Evolutionary conservation across 495 filamentous ascomycete genomes (phyloP), one percentile per base, ranked within the genome.

Genomic region (Hypomontagnella submonticulosa): DNA sequence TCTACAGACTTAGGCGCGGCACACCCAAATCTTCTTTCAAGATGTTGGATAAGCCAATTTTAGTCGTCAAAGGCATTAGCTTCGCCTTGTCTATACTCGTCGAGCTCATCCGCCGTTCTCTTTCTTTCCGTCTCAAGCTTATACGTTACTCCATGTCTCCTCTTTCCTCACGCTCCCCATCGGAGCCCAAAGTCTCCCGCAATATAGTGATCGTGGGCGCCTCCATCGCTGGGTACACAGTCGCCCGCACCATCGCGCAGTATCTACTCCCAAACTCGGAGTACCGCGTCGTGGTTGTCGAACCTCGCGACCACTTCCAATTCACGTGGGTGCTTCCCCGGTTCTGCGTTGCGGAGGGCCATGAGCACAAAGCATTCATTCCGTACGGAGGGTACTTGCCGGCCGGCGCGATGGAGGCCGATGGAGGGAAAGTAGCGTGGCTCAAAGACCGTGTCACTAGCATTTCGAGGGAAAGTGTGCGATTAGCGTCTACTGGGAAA

Each of bases 221-320:
- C 3, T 86, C 84, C 0, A 87, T 86, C 57, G 79, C 84, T 4
- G 84, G 85, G 1, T 77, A 79, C 61, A 73, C 78, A 16, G 74
- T 79, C 4, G 81, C 81, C 0, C 64, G 73, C 27, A 74, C 75
- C 30, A 80, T 87, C 8, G 76, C 79, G 5, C 70, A 78, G 37
- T 74, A 76, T 7, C 59, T 88, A 0, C 80, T 84, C 1, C 77
- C 80, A 0, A 72, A 78, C 36, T 73, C 72, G 12, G 69, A 60
- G 0, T 87, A 81, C 66, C 74, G 76, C 4, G 80, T 87, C 10
- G 71, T 87, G 1, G 72, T 87, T 0, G 72, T 88, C 15, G 87
- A 89, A 69, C 82, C 79, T 43, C 84, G 85, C 63, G 80, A 78
- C 10, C 86, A 87, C 67, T 84, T 88, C 70, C 82, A 89, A 49